phyloP scores from a whole-genome alignment of 2,329 filamentous ascomycete species.

The Podosphaera fusca region DNA sequence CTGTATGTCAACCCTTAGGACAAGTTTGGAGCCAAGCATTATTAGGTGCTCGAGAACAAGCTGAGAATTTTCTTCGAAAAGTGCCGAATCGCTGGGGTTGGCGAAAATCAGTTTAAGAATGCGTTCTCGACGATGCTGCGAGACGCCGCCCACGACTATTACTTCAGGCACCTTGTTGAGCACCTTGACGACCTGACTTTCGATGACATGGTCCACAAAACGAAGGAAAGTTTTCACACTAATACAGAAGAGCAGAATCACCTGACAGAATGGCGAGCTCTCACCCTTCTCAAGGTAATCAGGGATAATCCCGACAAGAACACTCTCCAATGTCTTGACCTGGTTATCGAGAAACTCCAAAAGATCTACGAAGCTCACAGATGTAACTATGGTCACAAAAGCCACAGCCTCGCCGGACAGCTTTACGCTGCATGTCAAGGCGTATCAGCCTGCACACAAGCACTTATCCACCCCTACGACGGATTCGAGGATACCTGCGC shows the following conservation, averaged over 20 bases:
- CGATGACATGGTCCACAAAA: background rate
- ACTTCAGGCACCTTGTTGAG: background rate
- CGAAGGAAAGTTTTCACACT: background rate
- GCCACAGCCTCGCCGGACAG: no score
- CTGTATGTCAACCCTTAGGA: background rate
- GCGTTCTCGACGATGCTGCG: background rate
- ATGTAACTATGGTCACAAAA: no score
- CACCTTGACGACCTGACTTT: background rate
- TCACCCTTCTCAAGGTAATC: no score
- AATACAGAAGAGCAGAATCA: background rate
- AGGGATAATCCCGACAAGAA: no score
- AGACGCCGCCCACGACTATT: background rate
- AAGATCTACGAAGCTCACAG: no score
- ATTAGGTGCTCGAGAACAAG: no score
- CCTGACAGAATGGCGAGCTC: background rate
- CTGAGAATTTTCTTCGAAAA: no score
- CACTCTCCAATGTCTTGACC: no score
- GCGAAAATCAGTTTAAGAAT: background rate
- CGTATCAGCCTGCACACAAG: no score
- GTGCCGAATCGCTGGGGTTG: background rate
- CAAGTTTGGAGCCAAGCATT: no score
- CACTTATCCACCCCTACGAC: background rate
- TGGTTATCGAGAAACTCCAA: no score
- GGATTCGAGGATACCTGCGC: background rate
- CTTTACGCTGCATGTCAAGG: no score